Base-by-base conservation (phyloP, 208 protist genomes). In the Crithidia expoeki region DNA sequence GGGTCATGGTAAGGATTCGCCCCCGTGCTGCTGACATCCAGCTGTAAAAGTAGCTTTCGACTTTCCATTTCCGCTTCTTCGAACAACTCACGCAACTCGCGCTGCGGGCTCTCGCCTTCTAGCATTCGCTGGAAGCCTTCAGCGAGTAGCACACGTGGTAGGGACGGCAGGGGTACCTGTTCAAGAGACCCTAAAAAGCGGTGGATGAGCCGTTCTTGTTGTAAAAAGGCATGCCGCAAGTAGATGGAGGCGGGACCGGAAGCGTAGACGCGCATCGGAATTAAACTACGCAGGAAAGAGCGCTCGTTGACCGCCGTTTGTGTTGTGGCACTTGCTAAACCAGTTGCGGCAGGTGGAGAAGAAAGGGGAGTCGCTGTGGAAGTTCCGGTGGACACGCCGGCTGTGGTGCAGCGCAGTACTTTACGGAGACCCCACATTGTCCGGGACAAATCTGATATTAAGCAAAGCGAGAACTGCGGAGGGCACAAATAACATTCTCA, bases 91-190 rank as follows among this genome's bases (percentile, higher is more conserved):
- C 92, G 85, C 58, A 96, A 58, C 30, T 93, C 87, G 27, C 92
- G 92, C 68, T 94, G 88, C 7, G 89, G 85, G 4, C 32, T 33
- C 17, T 79, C 68, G 33, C 88, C 88, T 19, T 94, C 88, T 12
- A 96, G 63, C 73, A 96, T 50, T 28, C 72, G 71, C 66, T 96
- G 92, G 47, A 96, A 83, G 2, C 75, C 92, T 66, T 96, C 88
- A 4, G 92, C 92, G 2, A 94, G 65, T n/a, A 96, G 74, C 76
- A 96, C 81, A 49, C 92, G 92, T 17, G 88, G 92, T 33, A 81
- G 68, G 21, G 83, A 70, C 19, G 92, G 92, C 27, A 94, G 81
- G 44, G 76, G 79, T n/a, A 88, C 89, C n/a, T 77, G 56, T 69
- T 92, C 86, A 33, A 94, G 73, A 7, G 86, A 68, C 34, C 74